These are phyloP conservation scores for Cutaneotrichosporon spelunceum DNA, from an alignment of 1,284 basidiomycete species.

Conservation along the genomic window DNA sequence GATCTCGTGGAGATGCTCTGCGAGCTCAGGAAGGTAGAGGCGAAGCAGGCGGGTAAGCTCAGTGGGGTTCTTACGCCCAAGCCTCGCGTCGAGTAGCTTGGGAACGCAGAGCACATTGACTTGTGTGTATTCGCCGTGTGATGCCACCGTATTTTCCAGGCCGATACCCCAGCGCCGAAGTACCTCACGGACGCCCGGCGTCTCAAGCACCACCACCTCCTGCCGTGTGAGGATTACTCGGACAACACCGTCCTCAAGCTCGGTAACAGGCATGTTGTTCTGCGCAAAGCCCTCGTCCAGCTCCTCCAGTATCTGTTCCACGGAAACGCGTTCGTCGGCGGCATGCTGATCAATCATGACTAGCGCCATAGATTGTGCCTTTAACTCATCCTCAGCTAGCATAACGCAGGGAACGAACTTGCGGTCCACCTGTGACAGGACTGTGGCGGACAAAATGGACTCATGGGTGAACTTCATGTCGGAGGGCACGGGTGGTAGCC, in stretches of 20 bases:
- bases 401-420: conserved; percentile 79
- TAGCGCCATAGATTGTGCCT: conserved; percentile 43
- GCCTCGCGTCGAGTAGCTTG: conserved; percentile 29
- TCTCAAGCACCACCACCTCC: conserved; percentile 59
- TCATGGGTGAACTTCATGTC: conserved; percentile 40
- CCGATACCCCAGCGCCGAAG: conserved; percentile 71
- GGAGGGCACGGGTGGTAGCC: not conserved
- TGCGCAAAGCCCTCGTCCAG: conserved; percentile 64
- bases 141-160: conserved; percentile 48
- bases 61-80: conserved; percentile 31
- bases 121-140: conserved; percentile 45
- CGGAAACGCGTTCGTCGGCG: conserved; percentile 84
- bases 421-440: conserved; percentile 78
- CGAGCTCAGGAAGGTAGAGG: conserved; percentile 34
- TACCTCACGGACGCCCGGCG: conserved; percentile 37
- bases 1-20: conserved; percentile 32
- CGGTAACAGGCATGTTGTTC: conserved; percentile 48
- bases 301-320: conserved; percentile 72
- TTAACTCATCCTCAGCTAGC: conserved; percentile 26
- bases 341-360: conserved; percentile 92
- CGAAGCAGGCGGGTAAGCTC: conserved; percentile 41
- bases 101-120: conserved; percentile 47
- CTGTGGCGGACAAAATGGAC: conserved; percentile 58
- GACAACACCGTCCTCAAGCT: conserved; percentile 42
- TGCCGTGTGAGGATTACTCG: conserved; percentile 63